Conservation (phyloP, 306 rosid species). For the Rosa chinensis region DNA sequence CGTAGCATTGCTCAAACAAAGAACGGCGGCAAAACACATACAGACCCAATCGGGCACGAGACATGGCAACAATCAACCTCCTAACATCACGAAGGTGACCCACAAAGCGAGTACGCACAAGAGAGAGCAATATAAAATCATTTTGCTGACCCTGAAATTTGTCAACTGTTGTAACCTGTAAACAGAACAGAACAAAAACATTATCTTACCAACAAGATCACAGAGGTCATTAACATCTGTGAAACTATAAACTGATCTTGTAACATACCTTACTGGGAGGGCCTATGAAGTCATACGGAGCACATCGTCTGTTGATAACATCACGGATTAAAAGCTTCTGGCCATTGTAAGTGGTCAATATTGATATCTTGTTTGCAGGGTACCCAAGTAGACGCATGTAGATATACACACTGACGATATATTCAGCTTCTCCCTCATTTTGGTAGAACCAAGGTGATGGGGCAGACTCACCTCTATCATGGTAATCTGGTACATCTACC, state of each 20-base stretch:
- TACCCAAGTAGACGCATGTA: constrained; percentile 94
- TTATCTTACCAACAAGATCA: not conserved
- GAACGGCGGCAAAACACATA: constrained; percentile 93
- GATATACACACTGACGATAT: constrained; percentile 88
- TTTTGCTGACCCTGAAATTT: constrained; percentile 99
- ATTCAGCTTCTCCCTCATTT: constrained; percentile 97
- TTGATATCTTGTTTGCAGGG: constrained; percentile 94
- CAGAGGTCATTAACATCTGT: not conserved
- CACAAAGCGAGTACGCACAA: constrained; percentile 89
- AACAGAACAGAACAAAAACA: constrained; percentile 16
- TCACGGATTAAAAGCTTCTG: constrained; percentile 97
- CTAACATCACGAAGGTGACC: constrained; percentile 99
- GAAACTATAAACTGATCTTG: not conserved
- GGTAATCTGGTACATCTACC: constrained; percentile 94
- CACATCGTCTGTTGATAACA: constrained; percentile 85
- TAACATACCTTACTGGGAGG: constrained; percentile 84
- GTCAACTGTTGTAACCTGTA: constrained; percentile 89
- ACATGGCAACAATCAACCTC: constrained; percentile 98
- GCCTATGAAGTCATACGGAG: constrained; percentile 91
- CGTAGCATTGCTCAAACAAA: constrained; percentile 93
- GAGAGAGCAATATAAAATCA: constrained; percentile 89
- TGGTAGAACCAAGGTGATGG: constrained; percentile 99
- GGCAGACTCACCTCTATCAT: constrained; percentile 84
- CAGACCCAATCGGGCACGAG: constrained; percentile 95
- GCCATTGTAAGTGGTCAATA: constrained; percentile 98